Percentiles rank a stretch among this genome's conserved stretches.
phyloP scores from a whole-genome alignment of 2,329 filamentous ascomycete genomes.

The Emergomyces orientalis region DNA sequence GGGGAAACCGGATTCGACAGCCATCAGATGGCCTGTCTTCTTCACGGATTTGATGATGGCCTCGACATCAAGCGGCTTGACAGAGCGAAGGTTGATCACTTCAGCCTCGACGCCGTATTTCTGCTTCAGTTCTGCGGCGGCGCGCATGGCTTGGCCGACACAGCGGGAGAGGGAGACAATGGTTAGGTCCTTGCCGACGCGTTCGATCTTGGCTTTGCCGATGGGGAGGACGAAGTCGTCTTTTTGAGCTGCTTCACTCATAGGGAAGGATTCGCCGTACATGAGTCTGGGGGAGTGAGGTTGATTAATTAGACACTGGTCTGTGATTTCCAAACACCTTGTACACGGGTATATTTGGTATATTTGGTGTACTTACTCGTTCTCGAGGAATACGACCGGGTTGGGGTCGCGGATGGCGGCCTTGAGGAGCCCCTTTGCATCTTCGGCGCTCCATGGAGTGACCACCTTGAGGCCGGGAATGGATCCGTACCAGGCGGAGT shows the following conservation, averaged over 20 bases:
- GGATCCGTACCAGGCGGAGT: slow-evolving; percentile 96
- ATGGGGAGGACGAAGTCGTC: slow-evolving; percentile 95
- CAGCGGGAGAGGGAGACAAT: slow-evolving; percentile 91
- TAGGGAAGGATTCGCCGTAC: slow-evolving; percentile 90
- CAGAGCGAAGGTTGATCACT: slow-evolving; percentile 93
- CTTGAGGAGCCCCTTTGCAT: slow-evolving; percentile 96
- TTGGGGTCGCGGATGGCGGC: slow-evolving; percentile 97
- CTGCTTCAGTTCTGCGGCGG: slow-evolving; percentile 85
- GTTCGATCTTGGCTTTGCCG: slow-evolving; percentile 98
- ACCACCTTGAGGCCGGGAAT: slow-evolving; percentile 97
- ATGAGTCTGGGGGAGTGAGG: slow-evolving; percentile 48
- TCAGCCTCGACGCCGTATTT: slow-evolving; percentile 94
- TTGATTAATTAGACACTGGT: not conserved
- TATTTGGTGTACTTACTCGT: slow-evolving; percentile 48
- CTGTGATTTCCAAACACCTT: not conserved
- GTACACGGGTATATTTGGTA: not conserved
- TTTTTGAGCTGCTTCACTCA: slow-evolving; percentile 93
- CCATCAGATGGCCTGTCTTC: slow-evolving; percentile 90
- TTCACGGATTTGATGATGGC: slow-evolving; percentile 94
- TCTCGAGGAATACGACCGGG: slow-evolving; percentile 83
- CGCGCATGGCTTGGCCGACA: slow-evolving; percentile 81
- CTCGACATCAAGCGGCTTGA: slow-evolving; percentile 95
- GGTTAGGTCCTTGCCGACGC: slow-evolving; percentile 88
- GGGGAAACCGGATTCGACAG: slow-evolving; percentile 92
- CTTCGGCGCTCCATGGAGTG: slow-evolving; percentile 89